A percentile compares a stretch with the other conserved stretches of the same genome.
Evolutionary conservation across 2,329 filamentous ascomycete genomes (phyloP).

Genomic region (Thelonectria discophora): DNA sequence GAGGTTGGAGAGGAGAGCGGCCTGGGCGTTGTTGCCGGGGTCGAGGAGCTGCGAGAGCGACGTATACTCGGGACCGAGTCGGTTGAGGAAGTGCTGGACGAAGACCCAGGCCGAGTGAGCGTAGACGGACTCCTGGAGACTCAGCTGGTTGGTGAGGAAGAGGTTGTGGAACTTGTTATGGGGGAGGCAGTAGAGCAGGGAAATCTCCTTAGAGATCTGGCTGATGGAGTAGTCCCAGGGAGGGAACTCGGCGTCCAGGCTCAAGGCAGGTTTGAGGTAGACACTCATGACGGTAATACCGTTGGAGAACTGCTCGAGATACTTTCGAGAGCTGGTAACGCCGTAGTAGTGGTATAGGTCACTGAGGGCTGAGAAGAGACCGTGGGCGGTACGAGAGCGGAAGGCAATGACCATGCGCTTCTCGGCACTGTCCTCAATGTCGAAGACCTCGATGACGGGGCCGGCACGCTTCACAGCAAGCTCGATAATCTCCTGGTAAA

Average conservation of each 20-base stretch:
- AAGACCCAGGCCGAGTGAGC: conserved; percentile 98
- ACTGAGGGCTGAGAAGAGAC: conserved; percentile 93
- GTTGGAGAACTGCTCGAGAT: conserved; percentile 98
- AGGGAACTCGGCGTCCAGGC: conserved; percentile 68
- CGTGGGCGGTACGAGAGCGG: conserved; percentile 89
- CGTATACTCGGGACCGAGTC: conserved; percentile 89
- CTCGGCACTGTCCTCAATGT: conserved; percentile 89
- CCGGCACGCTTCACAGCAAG: conserved; percentile 85
- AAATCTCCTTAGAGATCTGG: conserved; percentile 99
- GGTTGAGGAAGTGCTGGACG: conserved; percentile 96
- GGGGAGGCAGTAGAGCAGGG: conserved; percentile 94
- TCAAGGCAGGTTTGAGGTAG: conserved; percentile 80
- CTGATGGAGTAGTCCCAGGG: conserved; percentile 94
- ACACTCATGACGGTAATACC: conserved; percentile 97
- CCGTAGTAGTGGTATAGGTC: conserved; percentile 99
- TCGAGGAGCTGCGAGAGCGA: conserved; percentile 86
- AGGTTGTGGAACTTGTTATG: conserved; percentile 95
- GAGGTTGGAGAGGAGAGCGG: conserved; percentile 88
- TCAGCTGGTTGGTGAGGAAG: conserved; percentile 86
- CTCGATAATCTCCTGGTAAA: conserved; percentile 94
- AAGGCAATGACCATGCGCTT: conserved; percentile 96
- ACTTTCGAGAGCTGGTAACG: conserved; percentile 94
- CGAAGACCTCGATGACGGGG: conserved; percentile 97
- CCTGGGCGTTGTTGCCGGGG: conserved; percentile 81
- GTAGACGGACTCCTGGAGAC: conserved; percentile 96